A percentile compares a stretch with the other conserved stretches of the same genome.
phyloP scores from a whole-genome alignment of 225 moss, liverwort and hornwort species.

The Pleurozium schreberi region DNA sequence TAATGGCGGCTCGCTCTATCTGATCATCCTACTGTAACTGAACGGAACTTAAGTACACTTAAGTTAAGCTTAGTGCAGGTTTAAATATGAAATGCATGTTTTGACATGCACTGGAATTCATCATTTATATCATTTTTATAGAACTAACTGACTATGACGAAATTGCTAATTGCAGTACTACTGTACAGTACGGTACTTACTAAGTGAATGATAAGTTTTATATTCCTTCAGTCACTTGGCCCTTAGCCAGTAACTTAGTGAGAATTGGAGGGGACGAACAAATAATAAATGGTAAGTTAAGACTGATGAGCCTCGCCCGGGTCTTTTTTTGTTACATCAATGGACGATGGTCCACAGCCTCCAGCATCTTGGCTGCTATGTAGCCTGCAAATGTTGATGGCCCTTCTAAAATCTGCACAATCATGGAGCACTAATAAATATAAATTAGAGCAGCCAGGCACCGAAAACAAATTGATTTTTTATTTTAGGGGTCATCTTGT shows the following conservation, averaged over 20 bases:
- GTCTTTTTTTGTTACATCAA: slow-evolving; percentile 3
- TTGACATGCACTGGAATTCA: neutral
- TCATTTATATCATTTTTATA: too few relatives aligned
- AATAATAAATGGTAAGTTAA: too few relatives aligned
- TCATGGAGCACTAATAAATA: neutral
- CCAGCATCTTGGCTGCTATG: slow-evolving; percentile 64
- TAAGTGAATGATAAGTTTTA: neutral
- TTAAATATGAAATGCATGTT: neutral
- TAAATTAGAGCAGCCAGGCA: neutral
- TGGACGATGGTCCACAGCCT: slow-evolving; percentile 52
- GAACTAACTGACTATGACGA: neutral
- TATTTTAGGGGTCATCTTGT: too few relatives aligned
- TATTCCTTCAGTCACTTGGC: neutral
- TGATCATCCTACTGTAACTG: neutral
- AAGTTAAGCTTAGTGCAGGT: neutral
- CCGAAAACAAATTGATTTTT: rapidly evolving
- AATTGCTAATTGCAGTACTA: too few relatives aligned
- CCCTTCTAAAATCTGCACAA: slow-evolving; percentile 62
- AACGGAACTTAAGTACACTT: too few relatives aligned
- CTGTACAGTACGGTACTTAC: neutral
- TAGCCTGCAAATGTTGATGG: slow-evolving; percentile 69
- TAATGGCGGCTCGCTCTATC: neutral
- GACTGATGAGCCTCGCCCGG: neutral
- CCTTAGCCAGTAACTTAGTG: neutral
- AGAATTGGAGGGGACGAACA: neutral